Base-by-base conservation (phyloP, 1,284 basidiomycete genomes). In the Mrakiaceae sp. region DNA sequence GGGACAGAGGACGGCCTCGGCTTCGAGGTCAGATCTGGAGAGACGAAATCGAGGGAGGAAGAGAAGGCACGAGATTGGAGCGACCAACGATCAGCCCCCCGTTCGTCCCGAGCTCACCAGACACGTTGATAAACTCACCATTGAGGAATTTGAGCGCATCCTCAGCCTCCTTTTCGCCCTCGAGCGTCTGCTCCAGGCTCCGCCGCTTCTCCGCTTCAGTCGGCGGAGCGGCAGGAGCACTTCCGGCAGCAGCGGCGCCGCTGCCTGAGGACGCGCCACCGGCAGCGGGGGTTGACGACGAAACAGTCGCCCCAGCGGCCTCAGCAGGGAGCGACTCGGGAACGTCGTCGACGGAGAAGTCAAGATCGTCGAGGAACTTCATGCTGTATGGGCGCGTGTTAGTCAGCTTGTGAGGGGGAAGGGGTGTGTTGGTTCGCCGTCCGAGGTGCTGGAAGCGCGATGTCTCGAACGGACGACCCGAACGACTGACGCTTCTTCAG, bases 341-440 rank as follows among this genome's bases (percentile, higher is more conserved):
- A 4, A 62, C 60, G 46, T 66, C 64, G 48, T 52, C 61, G 3
- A 66, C 61, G n/a, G 44, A 48, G 46, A 63, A 63, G 49, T 66
- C 61, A 14, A 66, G 62, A 42, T 66, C 65, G 54, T 66, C 65
- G 12, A 66, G 59, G 43, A 66, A 60, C 49, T 60, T 51, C 27
- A 63, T 61, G 39, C 27, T 27, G 27, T 27, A 27, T 27, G 27
- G 27, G 27, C 27, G 27, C 27, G 27, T 27, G 27, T 27, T 27
- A 27, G 27, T 27, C 27, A 27, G 27, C 27, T 27, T 27, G 27
- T 27, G 27, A 27, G 27, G 27, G 27, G 27, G 27, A 27, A 27
- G 27, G 27, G 27, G 27, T 27, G 27, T 27, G 27, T 27, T 27
- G 27, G 27, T 27, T 27, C 27, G 27, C 27, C 27, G 27, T 27